Base-by-base conservation (phyloP, 148 eudicot species). In the Cornus suecica region DNA sequence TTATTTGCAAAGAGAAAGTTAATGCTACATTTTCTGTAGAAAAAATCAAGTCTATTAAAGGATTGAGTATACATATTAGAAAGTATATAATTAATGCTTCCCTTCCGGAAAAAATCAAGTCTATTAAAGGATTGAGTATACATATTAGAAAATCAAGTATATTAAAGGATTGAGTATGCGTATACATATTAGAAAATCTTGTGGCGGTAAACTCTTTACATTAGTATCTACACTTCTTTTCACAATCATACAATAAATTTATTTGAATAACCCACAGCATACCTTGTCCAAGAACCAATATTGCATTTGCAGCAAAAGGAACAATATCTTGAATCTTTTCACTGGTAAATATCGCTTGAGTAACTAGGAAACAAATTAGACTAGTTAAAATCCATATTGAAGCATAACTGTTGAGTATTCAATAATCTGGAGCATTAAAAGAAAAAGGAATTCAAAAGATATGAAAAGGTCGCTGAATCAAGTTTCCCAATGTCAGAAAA, bases 231-330 rank as follows among this genome's bases (percentile, higher is more conserved):
- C 8, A 7, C 14, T 6, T 52, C 18, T 37, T 28, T 37, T n/a
- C 56, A 73, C 64, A 58, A 4, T 62, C 23, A n/a, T 37, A 58
- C 22, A 58, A 32, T 29, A 31, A 52, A 27, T 71, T 22, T 61
- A 22, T 29, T 37, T 14, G 30, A 78, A 51, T 9, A 29, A 76
- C 71, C 45, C 74, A 76, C 25, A 24, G 41, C 65, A 75, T 92
- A 94, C 98, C 98, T 90, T 86, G 92, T 73, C 97, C 98, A 78
- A 94, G 97, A 74, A 94, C 68, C 89, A 92, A 75, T 68, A 92
- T 72, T 77, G 89, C 80, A 87, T 88, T 83, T 29, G 84, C 82
- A 62, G 89, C 83, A 83, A 87, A 86, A 64, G 96, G 87, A 78
- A 87, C 74, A 73, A 92, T 81, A 41, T 90, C 89, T 81, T 84